phyloP scores from a whole-genome alignment of 2,329 filamentous ascomycete species.

The Teratosphaeria gauchensis region DNA sequence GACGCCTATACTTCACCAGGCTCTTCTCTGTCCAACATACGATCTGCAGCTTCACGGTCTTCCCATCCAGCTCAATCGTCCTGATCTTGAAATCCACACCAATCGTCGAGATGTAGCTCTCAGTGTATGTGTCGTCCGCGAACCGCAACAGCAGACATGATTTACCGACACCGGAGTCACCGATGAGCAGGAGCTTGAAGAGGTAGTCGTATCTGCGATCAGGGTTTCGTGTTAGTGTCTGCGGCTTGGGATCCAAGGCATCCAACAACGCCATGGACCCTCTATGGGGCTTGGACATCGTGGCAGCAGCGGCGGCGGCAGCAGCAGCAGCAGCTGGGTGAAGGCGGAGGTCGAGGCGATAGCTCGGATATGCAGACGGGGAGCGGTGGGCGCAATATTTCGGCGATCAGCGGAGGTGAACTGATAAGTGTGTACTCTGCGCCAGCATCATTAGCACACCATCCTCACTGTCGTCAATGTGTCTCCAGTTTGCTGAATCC shows the following conservation, averaged over 20 bases:
- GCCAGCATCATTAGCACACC: not conserved
- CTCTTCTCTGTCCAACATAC: slow-evolving; percentile 48
- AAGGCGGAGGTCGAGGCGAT: not conserved
- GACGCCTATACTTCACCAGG: not conserved
- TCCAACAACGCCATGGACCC: slow-evolving; percentile 5
- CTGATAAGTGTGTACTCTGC: slow-evolving; percentile 8
- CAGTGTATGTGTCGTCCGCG: slow-evolving; percentile 97
- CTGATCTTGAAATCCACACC: slow-evolving; percentile 99
- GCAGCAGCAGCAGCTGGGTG: not conserved
- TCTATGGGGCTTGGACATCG: slow-evolving; percentile 7
- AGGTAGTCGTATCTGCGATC: slow-evolving; percentile 92
- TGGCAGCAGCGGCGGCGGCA: not conserved
- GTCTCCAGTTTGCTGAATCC: not conserved
- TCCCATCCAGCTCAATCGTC: slow-evolving; percentile 97
- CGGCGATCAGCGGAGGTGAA: slow-evolving; percentile 1
- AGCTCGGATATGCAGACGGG: not conserved
- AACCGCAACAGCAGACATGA: slow-evolving; percentile 97
- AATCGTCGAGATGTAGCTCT: slow-evolving; percentile 99
- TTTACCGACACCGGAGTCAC: slow-evolving; percentile 99
- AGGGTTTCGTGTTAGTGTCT: slow-evolving; percentile 1
- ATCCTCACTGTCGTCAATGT: not conserved
- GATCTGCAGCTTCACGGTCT: slow-evolving; percentile 99
- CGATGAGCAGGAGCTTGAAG: slow-evolving; percentile 99
- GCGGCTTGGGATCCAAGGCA: slow-evolving; percentile 1
- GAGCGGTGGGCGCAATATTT: not conserved